Conservation (phyloP, 176 grass and related monocot species). For the Triticum timopheevii region DNA sequence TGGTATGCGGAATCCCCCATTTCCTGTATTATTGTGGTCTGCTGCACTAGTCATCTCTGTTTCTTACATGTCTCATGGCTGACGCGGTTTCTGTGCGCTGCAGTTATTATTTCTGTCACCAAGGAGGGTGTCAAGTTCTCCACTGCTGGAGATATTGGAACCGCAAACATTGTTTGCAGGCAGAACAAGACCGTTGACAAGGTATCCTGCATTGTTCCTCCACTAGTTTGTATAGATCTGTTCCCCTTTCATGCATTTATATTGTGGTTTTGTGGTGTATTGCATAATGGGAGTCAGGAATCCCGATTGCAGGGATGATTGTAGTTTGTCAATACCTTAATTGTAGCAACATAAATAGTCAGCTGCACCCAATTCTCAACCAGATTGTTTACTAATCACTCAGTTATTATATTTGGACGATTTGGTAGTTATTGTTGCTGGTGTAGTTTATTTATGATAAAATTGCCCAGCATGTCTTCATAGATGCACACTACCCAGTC, state of each 20-base stretch:
- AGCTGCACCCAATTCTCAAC: too few relatives aligned
- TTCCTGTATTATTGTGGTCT: not conserved
- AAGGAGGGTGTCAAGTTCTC: slow-evolving; percentile 99
- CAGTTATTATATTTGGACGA: too few relatives aligned
- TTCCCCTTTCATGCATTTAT: too few relatives aligned
- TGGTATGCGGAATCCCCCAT: not conserved
- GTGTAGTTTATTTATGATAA: too few relatives aligned
- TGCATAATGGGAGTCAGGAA: not conserved
- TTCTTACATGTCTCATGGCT: not conserved
- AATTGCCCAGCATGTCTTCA: too few relatives aligned
- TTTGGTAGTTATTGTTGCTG: too few relatives aligned
- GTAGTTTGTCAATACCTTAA: not conserved
- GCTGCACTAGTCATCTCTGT: not conserved
- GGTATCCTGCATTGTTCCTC: slow-evolving; percentile 27
- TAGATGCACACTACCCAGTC: too few relatives aligned
- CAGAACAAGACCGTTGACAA: slow-evolving; percentile 96
- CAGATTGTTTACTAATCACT: not conserved
- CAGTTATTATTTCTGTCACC: slow-evolving; percentile 91
- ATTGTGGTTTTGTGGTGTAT: not conserved
- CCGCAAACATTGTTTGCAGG: slow-evolving; percentile 88
- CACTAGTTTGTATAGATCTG: not conserved
- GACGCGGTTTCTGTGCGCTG: not conserved
- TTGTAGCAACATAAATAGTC: not conserved
- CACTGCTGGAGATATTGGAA: slow-evolving; percentile 88
- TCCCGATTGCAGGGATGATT: not conserved